These are phyloP conservation scores for Phoenix roebelenii DNA, from an alignment of 176 grass and related monocot species.

Conservation along the genomic window DNA sequence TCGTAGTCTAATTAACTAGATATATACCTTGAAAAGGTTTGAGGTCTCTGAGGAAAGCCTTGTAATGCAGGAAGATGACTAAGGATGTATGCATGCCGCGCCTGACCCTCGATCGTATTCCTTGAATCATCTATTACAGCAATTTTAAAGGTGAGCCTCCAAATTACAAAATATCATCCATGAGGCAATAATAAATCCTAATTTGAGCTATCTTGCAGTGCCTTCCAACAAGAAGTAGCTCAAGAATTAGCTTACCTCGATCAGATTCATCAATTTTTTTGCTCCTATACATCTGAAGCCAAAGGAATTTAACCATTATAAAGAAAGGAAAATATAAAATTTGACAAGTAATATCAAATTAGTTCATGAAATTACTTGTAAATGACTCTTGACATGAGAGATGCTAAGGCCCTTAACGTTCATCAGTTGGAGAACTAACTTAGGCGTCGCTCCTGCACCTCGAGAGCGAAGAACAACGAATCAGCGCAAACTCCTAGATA, in stretches of 20 bases:
- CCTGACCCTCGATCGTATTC: background rate
- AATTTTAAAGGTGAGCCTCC: background rate
- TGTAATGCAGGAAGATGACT: background rate
- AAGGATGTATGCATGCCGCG: background rate
- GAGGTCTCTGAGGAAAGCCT: background rate
- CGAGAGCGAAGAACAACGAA: background rate
- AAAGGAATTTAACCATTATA: too few relatives aligned
- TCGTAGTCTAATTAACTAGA: too few relatives aligned
- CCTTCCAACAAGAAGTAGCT: too few relatives aligned
- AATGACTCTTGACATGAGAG: slow-evolving; percentile 77
- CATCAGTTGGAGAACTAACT: slow-evolving; percentile 66
- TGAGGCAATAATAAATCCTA: background rate
- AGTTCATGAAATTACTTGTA: slow-evolving; percentile 32
- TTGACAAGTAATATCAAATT: too few relatives aligned
- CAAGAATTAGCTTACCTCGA: slow-evolving; percentile 18
- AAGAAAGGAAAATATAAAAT: too few relatives aligned
- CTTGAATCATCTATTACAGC: background rate
- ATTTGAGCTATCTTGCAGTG: too few relatives aligned
- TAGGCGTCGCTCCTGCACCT: slow-evolving; percentile 53
- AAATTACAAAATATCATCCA: too few relatives aligned
- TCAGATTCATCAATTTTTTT: slow-evolving; percentile 54
- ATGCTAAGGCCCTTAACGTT: slow-evolving; percentile 68
- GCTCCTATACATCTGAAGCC: slow-evolving; percentile 61
- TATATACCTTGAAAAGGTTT: background rate
- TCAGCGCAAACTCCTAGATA: too few relatives aligned